Percentiles rank a stretch among this genome's conserved stretches.
Conservation (phyloP, 768 basidiomycete genomes). For the Daedaleopsis sinensis region DNA sequence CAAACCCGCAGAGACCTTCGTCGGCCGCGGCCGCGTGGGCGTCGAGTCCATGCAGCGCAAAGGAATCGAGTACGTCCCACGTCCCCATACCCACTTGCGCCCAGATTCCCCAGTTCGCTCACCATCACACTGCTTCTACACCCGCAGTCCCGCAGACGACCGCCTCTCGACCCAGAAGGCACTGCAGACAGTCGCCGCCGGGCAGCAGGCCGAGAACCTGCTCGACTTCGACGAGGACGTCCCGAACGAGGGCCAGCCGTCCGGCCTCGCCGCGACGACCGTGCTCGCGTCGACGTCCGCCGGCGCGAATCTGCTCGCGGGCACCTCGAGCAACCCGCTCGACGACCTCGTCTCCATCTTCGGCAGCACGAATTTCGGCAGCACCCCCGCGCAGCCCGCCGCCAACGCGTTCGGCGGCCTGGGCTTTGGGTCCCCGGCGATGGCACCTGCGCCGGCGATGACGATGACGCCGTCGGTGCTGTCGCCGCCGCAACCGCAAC, state of each 20-base stretch:
- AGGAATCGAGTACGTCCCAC: slow-evolving; percentile 54
- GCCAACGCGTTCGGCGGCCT: slow-evolving; percentile 29
- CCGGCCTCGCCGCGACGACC: slow-evolving; percentile 78
- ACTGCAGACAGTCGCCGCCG: slow-evolving; percentile 87
- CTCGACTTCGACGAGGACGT: slow-evolving; percentile 88
- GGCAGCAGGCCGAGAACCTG: slow-evolving; percentile 92
- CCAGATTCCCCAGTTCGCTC: not conserved
- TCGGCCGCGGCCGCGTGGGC: slow-evolving; percentile 88
- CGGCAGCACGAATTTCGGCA: slow-evolving; percentile 49
- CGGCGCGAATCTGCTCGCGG: slow-evolving; percentile 72
- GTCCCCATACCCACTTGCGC: not conserved
- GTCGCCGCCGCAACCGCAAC: slow-evolving; percentile 16
- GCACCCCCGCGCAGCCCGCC: slow-evolving; percentile 20
- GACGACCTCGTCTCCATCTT: slow-evolving; percentile 96
- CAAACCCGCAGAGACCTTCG: slow-evolving; percentile 94
- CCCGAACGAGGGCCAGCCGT: slow-evolving; percentile 57
- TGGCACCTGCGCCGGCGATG: slow-evolving; percentile 11
- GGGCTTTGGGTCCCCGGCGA: slow-evolving; percentile 30
- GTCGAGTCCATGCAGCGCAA: slow-evolving; percentile 76
- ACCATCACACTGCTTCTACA: not conserved
- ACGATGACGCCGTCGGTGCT: slow-evolving; percentile 25
- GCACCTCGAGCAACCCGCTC: slow-evolving; percentile 85
- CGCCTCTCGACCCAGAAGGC: slow-evolving; percentile 77
- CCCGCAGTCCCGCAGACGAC: slow-evolving; percentile 62
- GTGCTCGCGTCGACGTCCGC: slow-evolving; percentile 73